Evolutionary conservation across 768 basidiomycete genomes (phyloP).

Genomic region (Agaricus subrufescens): DNA sequence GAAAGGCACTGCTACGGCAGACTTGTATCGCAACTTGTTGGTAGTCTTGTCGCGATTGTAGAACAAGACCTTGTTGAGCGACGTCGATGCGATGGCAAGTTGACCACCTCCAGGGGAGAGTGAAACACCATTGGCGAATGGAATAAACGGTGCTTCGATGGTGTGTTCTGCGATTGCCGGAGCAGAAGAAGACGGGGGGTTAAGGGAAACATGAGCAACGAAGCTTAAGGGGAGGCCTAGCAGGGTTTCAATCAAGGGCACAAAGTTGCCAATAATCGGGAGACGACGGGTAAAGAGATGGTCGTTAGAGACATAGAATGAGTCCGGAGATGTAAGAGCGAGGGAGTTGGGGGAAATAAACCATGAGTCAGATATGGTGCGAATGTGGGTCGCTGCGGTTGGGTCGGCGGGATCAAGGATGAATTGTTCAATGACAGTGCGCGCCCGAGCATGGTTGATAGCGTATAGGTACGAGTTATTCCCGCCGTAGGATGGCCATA

Average conservation of each 20-base stretch:
- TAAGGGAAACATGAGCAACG: slow-evolving; percentile 50
- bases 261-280: slow-evolving; percentile 42
- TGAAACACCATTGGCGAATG: slow-evolving; percentile 70
- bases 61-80: slow-evolving; percentile 40
- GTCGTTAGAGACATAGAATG: slow-evolving; percentile 73
- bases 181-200: slow-evolving; percentile 19
- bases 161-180: slow-evolving; percentile 29
- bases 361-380: slow-evolving; percentile 53
- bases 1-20: slow-evolving; percentile 49
- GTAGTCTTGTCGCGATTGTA: slow-evolving; percentile 45
- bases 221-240: slow-evolving; percentile 55
- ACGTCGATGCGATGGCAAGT: slow-evolving; percentile 56
- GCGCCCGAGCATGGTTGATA: slow-evolving; percentile 61
- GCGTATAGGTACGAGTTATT: slow-evolving; percentile 55
- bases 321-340: slow-evolving; percentile 57
- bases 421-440: slow-evolving; percentile 69
- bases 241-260: slow-evolving; percentile 52
- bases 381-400: slow-evolving; percentile 45
- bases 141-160: slow-evolving; percentile 41
- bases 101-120: slow-evolving; percentile 44
- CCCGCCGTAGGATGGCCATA: slow-evolving; percentile 46
- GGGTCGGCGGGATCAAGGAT: slow-evolving; percentile 39
- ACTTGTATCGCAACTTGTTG: slow-evolving; percentile 34
- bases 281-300: slow-evolving; percentile 63
- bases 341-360: slow-evolving; percentile 66